Conservation (phyloP, 169 alveolate species). For the Cryptosporidium meleagridis region DNA sequence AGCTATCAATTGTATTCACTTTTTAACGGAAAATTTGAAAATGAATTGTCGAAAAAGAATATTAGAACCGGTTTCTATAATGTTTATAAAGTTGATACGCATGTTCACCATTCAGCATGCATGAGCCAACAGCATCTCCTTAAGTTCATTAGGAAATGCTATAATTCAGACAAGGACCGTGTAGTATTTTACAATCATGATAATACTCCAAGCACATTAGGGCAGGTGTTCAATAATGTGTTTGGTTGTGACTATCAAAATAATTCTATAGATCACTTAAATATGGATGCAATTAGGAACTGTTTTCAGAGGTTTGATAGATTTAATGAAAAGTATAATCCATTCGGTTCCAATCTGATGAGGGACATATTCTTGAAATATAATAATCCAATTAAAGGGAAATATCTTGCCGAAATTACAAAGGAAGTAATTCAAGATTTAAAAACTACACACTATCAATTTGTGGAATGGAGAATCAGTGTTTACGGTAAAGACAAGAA, state of each 20-base stretch:
- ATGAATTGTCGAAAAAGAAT: conserved; percentile 78
- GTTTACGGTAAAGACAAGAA: conserved; percentile 88
- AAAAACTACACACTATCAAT: conserved; percentile 86
- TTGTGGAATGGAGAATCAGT: conserved; percentile 92
- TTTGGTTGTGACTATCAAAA: conserved; percentile 81
- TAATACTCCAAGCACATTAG: conserved; percentile 80
- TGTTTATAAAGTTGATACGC: conserved; percentile 93
- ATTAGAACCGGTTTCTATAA: conserved; percentile 90
- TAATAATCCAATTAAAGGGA: conserved; percentile 84
- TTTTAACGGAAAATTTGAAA: conserved; percentile 82
- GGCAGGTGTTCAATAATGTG: conserved; percentile 82
- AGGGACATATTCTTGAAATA: conserved; percentile 90
- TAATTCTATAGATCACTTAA: conserved; percentile 83
- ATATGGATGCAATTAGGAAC: conserved; percentile 88
- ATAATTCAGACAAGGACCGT: conserved; percentile 75
- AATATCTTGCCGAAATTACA: conserved; percentile 90
- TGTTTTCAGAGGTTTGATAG: conserved; percentile 92
- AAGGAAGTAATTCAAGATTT: conserved; percentile 87
- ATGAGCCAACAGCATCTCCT: conserved; percentile 90
- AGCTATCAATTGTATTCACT: conserved; percentile 80
- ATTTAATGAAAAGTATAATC: conserved; percentile 91
- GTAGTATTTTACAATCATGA: conserved; percentile 80
- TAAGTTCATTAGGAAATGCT: conserved; percentile 84
- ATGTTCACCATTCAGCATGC: conserved; percentile 92
- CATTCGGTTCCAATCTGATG: conserved; percentile 87